Base-by-base conservation (phyloP, 208 protist species). In the Leishmania tarentolae region DNA sequence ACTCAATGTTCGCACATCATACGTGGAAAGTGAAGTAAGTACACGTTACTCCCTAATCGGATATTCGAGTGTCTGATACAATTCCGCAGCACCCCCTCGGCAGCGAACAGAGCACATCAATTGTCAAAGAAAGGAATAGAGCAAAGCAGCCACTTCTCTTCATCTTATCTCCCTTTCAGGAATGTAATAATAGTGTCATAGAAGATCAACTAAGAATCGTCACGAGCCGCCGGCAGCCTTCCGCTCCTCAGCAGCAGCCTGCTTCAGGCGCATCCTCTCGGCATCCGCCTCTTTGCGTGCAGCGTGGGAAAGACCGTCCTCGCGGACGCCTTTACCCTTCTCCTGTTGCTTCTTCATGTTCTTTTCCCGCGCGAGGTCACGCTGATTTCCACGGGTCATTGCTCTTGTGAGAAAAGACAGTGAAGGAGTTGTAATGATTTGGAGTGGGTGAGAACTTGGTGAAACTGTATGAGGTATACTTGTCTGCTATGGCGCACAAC, bases 341-440 rank as follows among this genome's bases (percentile, higher is more conserved):
- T 96, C 91, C 50, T 90, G 81, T 53, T 87, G 74, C 83, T 98
- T 98, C 84, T 96, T 97, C 53, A 88, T 53, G 63, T 93, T 92
- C 79, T 97, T 98, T 84, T 97, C 94, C 35, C 95, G 91, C 8
- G 93, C 95, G 78, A 96, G 93, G 71, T 98, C 93, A 65, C 95
- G 87, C 87, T 98, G 95, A 72, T 98, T 97, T 9, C 95, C 95
- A 47, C 95, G 93, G 75, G 95, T 84, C 95, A 98, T 98, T 78
- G 42, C 13, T 75, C 68, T 72, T 72, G 65, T 4, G 37, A 19
- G 9, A 72, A 42, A 31, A 7, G 40, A 28, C 24, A 35, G n/a
- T 76, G 46, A 69, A 78, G 72, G 73, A 46, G 47, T 75, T 13
- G 3, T n/a, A 59, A 24, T 72, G 78, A 52, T 35, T 76, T 31